Base-by-base conservation (phyloP, 176 grass and related monocot genomes). In the Eremochloa ophiuroides region DNA sequence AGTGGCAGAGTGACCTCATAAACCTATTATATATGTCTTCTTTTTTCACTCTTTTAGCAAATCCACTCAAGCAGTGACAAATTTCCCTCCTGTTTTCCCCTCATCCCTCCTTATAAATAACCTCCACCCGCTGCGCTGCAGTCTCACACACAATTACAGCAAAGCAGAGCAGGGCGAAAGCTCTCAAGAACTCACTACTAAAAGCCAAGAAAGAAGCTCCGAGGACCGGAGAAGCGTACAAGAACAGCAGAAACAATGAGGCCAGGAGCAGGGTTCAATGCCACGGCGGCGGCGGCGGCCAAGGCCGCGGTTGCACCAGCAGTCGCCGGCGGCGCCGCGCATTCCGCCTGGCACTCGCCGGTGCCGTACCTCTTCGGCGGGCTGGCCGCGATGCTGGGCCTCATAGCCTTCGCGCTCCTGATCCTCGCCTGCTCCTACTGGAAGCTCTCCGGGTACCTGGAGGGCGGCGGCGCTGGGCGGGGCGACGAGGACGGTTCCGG, bases 391-490 rank as follows among this genome's bases (percentile, higher is more conserved):
- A 95, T 98, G 95, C 85, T 98, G 29, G 92, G 92, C 2, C 92
- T 98, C 67, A 95, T 98, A 72, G 92, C 90, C 69, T 91, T 98
- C 63, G 92, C 95, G 2, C 92, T 98, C 42, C 92, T 98, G 43
- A 93, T 98, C 75, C 92, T 98, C 33, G 95, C 90, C 4, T 98
- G 95, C 86, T 95, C 95, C 38, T 98, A 93, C 90, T 95, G 95
- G 95, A 98, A 93, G 87, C 71, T 95, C 4, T 95, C 95, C 10
- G 88, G 92, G 25, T 89, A 88, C 75, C 88, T 93, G 41, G 95
- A 89, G 50, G 85, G 77, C 22, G 74, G 83, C 25, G 80, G 4
- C n/a, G n/a, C 66, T 8, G 85, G 73, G 58, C 64, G 77, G 22
- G 88, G 82, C 25, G 33, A 50, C 2, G 56, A 43, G 15, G 79